Evolutionary conservation across 2,329 filamentous ascomycete species (phyloP), one percentile per base, ranked within the genome.

Genomic region (Claviceps citrina): DNA sequence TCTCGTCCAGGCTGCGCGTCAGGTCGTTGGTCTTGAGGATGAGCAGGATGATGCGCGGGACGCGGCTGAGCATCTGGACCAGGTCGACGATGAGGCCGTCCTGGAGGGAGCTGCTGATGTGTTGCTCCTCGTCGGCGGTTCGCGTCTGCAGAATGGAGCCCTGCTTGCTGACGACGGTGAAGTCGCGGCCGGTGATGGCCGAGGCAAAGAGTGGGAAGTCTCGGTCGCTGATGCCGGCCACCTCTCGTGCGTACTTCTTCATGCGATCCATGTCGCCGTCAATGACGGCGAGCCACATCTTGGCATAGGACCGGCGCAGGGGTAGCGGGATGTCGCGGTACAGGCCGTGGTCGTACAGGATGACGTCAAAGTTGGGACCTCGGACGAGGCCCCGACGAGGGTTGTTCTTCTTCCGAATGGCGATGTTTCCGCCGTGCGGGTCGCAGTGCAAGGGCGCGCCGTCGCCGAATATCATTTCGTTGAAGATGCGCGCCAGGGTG

Each of bases 1-100:
- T 87, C 65, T 98, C 91, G 56, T 98, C 91, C 15, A 98, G 71
- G 51, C 81, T 91, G 47, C 91, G 78, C 13, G 91, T 98, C 30
- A 98, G 66, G 61, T 98, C 91, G 57, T 98, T 98, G 2, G 91
- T 98, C 65, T 98, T 98, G 46, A 98, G 70, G 49, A 98, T 96
- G 22, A 98, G 68, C 10, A 98, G 70, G 40, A 98, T 94, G 47
- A 98, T 84, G 33, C 86, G 70, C 1, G 91, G 91, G 6, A 98
- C 87, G 51, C 84, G 76, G 36, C 85, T 84, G 5, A 98, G 73
- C 48, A 98, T 67, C 49, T 87, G 79, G 7, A 98, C 84, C 6
- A 98, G 69, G 51, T 95, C 81, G 45, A 83, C 82, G 28, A 98
- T 69, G 56, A 98, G 73, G 8, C 89, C 89, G 41, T 95, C 85